Evolutionary conservation across 1,139 yeast species (phyloP).

Genomic region (Saccharomycopsis hybrid): DNA sequence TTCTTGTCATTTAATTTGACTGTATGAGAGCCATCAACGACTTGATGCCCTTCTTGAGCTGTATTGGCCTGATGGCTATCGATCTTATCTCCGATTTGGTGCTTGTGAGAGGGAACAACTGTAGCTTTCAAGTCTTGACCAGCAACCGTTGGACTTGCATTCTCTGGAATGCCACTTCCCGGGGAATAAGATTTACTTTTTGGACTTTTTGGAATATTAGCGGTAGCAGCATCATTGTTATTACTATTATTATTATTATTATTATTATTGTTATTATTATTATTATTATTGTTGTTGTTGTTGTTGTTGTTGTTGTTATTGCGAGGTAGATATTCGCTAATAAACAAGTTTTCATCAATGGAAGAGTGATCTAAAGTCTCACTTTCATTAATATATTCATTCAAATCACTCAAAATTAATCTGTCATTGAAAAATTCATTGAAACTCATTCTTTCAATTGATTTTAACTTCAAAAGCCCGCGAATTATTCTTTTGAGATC

Average conservation of each 20-base stretch:
- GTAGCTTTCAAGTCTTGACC: too few relatives aligned
- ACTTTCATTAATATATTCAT: conserved; percentile 26
- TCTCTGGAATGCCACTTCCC: not conserved
- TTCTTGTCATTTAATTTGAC: too few relatives aligned
- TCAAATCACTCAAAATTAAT: conserved; percentile 31
- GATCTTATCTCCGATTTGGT: too few relatives aligned
- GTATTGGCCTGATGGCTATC: too few relatives aligned
- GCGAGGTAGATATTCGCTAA: conserved; percentile 61
- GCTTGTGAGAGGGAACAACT: too few relatives aligned
- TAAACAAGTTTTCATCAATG: conserved; percentile 71
- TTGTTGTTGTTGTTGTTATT: not conserved
- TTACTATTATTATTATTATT: not conserved
- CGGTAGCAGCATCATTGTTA: not conserved
- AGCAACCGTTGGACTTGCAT: not conserved
- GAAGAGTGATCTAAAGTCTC: conserved; percentile 51
- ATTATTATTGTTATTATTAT: too few relatives aligned
- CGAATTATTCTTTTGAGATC: conserved; percentile 65
- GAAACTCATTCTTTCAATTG: conserved; percentile 82
- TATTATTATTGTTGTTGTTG: too few relatives aligned
- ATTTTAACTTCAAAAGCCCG: conserved; percentile 71
- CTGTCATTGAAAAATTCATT: conserved; percentile 71
- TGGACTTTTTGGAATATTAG: not conserved
- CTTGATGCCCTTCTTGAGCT: too few relatives aligned
- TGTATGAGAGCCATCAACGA: too few relatives aligned
- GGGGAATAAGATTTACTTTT: not conserved